These are phyloP conservation scores for Malassezia pachydermatis DNA, from an alignment of 1,284 basidiomycete genomes.

Conservation along the genomic window DNA sequence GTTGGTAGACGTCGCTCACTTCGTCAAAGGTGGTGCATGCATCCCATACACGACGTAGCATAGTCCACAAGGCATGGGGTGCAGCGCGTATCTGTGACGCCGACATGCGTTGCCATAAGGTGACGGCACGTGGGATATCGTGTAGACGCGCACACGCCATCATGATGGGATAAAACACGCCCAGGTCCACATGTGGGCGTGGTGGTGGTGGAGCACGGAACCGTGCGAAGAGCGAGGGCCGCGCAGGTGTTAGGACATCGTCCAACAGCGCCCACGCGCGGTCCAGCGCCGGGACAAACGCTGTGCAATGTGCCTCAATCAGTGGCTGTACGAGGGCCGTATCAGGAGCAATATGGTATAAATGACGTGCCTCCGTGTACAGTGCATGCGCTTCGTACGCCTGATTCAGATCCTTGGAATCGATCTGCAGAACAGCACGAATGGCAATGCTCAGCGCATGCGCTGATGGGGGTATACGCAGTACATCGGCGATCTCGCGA, in stretches of 20 bases:
- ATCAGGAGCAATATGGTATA: slow-evolving; percentile 16
- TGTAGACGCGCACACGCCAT: slow-evolving; percentile 24
- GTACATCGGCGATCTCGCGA: slow-evolving; percentile 8
- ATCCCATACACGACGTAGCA: slow-evolving; percentile 17
- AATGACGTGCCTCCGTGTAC: slow-evolving; percentile 21
- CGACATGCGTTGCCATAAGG: slow-evolving; percentile 18
- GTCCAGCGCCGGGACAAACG: slow-evolving; percentile 27
- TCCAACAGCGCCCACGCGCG: slow-evolving; percentile 24
- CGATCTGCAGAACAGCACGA: slow-evolving; percentile 11
- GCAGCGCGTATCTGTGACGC: slow-evolving; percentile 12
- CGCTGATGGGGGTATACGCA: slow-evolving; percentile 12
- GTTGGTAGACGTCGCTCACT: slow-evolving; percentile 23
- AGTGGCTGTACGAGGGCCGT: slow-evolving; percentile 25
- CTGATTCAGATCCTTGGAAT: slow-evolving; percentile 13
- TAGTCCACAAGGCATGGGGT: slow-evolving; percentile 7
- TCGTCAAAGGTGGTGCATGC: slow-evolving; percentile 22
- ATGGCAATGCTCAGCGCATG: slow-evolving; percentile 17
- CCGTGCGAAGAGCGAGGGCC: not conserved
- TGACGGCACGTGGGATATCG: slow-evolving; percentile 19
- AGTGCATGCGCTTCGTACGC: slow-evolving; percentile 27
- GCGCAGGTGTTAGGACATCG: slow-evolving; percentile 13
- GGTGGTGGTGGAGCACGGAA: not conserved
- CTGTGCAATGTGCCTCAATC: slow-evolving; percentile 28
- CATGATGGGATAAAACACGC: slow-evolving; percentile 21
- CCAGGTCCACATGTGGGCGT: slow-evolving; percentile 3